A percentile compares a stretch with the other conserved stretches of the same genome.
phyloP scores from a whole-genome alignment of 2,329 filamentous ascomycete genomes.

The Helminthosporium solani region DNA sequence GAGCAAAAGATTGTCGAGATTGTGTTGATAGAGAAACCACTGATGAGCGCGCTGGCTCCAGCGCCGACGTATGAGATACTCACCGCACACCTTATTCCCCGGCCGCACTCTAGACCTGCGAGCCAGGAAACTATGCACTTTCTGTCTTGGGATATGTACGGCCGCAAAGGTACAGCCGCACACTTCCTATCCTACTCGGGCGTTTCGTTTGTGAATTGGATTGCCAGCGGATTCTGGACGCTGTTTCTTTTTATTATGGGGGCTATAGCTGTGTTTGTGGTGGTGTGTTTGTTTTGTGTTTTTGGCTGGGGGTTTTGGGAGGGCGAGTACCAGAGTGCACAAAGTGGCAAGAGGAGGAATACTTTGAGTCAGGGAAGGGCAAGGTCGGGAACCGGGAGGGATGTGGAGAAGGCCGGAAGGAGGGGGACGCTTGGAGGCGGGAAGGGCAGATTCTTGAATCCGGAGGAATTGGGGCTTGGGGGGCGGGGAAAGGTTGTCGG shows the following conservation, averaged over 20 bases:
- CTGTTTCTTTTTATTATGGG: conserved; percentile 25
- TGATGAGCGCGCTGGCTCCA: conserved; percentile 24
- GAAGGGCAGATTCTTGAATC: conserved; percentile 24
- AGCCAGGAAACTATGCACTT: conserved; percentile 23
- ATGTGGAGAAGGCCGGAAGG: conserved; percentile 22
- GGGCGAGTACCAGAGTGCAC: conserved; percentile 33
- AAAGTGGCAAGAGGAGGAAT: conserved; percentile 27
- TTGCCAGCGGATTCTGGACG: conserved; percentile 27
- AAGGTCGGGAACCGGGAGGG: conserved; percentile 9
- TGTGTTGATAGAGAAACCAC: conserved; percentile 25
- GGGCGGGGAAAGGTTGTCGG: conserved; percentile 29
- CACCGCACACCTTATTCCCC: conserved; percentile 16
- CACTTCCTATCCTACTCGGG: conserved; percentile 18
- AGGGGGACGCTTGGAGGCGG: conserved; percentile 9
- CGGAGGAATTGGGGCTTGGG: conserved; percentile 30
- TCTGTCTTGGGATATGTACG: conserved; percentile 32
- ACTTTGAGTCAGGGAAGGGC: conserved; percentile 1
- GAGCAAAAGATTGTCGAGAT: conserved; percentile 33
- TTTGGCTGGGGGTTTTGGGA: conserved; percentile 25
- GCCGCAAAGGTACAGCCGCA: conserved; percentile 27
- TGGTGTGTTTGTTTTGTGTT: conserved; percentile 27
- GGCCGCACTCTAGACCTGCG: conserved; percentile 4
- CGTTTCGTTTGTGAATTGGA: conserved; percentile 15
- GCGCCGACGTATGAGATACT: conserved; percentile 26
- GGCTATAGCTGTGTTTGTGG: conserved; percentile 25